Evolutionary conservation across 306 rosid genomes (phyloP), one percentile per base, ranked within the genome.

Genomic region (Mucuna pruriens): DNA sequence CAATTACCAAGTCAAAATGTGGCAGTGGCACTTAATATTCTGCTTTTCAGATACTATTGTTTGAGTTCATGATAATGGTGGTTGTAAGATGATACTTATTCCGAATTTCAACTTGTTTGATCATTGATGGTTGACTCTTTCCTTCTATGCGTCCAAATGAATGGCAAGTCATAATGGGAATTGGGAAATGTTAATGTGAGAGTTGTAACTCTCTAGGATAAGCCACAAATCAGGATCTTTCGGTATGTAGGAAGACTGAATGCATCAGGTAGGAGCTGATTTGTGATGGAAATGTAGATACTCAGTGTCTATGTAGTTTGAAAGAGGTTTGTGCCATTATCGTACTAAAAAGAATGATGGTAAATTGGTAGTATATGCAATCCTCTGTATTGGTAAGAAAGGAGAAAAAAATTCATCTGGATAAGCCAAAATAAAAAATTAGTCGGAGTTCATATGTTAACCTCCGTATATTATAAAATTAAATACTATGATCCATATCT

Each of bases 1-100:
- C 29, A 46, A 29, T 69, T 75, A 11, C 71, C 16, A 10, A 31
- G 72, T 52, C 76, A 83, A 83, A 72, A 78, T 36, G 49, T 73
- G 68, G 19, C 69, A 62, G 23, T 64, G 9, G 19, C 36, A 40
- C 57, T 55, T 26, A 7, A 26, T 12, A 31, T 45, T 68, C 73
- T 76, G 44, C 8, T 75, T 75, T 76, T 69, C 44, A 38, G 66
- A 76, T 36, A 4, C 73, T 81, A 49, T 17, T 9, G 33, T 49
- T 26, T 4, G n/a, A 3, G 52, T 71, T 23, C 51, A 29, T 52
- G 71, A 51, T 63, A 6, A 49, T 22, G 52, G 74, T 23, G 65
- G 61, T 76, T 39, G 40, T 34, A 4, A 61, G 69, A 62, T 31
- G 0, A 54, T 78, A 2, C 25, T 58, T 7, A 31, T 68, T 68